Evolutionary conservation across 2,329 filamentous ascomycete genomes (phyloP), one percentile per base, ranked within the genome.

Genomic region (Elsinoe necatrix): DNA sequence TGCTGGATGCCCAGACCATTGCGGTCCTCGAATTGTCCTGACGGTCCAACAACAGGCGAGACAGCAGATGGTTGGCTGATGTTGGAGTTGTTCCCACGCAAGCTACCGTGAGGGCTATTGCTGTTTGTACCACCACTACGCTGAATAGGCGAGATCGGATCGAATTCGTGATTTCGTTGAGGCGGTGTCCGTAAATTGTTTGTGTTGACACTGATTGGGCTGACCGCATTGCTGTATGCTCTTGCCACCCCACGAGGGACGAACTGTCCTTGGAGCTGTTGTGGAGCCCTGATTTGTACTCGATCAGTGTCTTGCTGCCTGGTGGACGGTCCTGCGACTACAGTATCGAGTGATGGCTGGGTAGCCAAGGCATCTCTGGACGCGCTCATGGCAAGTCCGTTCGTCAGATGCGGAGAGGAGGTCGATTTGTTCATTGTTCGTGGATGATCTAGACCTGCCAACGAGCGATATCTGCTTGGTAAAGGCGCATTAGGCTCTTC

Each of bases 401-500:
- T 41, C 14, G 56, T 41, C 34, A 45, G 35, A 18, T 31, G 8
- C 25, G 52, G 34, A 47, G 31, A 20, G 35, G 57, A 27, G 27
- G 39, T 48, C 25, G 42, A 51, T 29, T 23, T 51, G 54, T 14
- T 45, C 43, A 42, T 41, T 34, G 18, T 34, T 16, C 47, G 31
- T 7, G 65, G 67, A n/a, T 60, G 59, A 50, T 71, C 67, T 3
- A 71, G 59, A 0, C 69, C 69, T 55, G 69, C 69, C 62, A 71
- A 62, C 4, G 65, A 66, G 18, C 69, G 62, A 42, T 68, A 71
- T 5, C 67, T 63, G 37, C 67, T 65, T 6, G 69, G 69, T 2
- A 71, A 56, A 31, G 69, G 69, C 39, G 68, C 66, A 52, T 75
- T 68, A 3, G 72, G 68, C 1, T 87, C 82, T 59, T 82, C 81